Percentiles rank a stretch among this genome's conserved stretches.
Conservation (phyloP, 805 yeast genomes). For the Candida ponderosae region DNA sequence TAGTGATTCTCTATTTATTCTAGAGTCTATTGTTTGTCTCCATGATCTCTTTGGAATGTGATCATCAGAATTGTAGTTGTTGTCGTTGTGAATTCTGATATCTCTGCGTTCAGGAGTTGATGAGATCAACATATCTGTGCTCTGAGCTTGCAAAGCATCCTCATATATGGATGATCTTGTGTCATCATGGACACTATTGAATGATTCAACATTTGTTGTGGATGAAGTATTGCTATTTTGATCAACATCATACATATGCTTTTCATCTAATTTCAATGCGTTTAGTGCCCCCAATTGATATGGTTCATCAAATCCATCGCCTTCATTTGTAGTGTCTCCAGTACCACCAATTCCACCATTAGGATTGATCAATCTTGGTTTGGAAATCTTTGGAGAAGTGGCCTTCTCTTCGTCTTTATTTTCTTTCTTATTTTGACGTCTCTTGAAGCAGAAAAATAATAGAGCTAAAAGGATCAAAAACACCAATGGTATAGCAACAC, state of each 20-base stretch:
- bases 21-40: conserved; percentile 35
- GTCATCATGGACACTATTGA: conserved; percentile 21
- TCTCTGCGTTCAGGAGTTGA: conserved; percentile 15
- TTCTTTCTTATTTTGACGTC: conserved; percentile 26
- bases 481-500: conserved; percentile 72
- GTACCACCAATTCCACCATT: conserved; percentile 21
- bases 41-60: conserved; percentile 43
- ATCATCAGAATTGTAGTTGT: conserved; percentile 3
- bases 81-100: conserved; percentile 3
- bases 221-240: conserved; percentile 36
- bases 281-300: conserved; percentile 41
- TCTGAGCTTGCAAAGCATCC: conserved; percentile 31
- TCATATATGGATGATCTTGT: conserved; percentile 24
- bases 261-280: conserved; percentile 42
- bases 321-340: conserved; percentile 9
- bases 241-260: conserved; percentile 20
- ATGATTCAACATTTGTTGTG: conserved; percentile 38
- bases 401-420: conserved; percentile 23
- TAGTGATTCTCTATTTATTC: conserved; percentile 48
- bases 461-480: conserved; percentile 40
- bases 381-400: conserved; percentile 26
- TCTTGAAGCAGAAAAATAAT: conserved; percentile 48
- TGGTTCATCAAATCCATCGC: conserved; percentile 14
- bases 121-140: conserved; percentile 30
- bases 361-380: conserved; percentile 29